These are phyloP conservation scores for Saccharomycopsis amapae DNA, from an alignment of 805 yeast genomes.

Conservation along the genomic window DNA sequence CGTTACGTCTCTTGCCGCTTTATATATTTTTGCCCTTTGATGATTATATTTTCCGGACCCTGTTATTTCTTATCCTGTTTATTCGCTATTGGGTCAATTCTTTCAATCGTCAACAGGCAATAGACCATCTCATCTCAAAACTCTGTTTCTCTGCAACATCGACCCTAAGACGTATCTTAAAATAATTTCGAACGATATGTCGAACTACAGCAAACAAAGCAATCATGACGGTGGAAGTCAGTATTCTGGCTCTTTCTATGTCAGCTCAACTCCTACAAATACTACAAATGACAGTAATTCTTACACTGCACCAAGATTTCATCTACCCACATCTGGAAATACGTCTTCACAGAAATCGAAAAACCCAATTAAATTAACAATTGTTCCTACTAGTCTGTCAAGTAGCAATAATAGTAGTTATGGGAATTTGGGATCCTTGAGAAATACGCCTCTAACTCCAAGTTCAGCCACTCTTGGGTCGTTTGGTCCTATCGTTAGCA, in stretches of 20 bases:
- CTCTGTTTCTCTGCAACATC: too few relatives aligned
- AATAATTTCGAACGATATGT: too few relatives aligned
- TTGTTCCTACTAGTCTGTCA: constrained; percentile 6
- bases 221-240: too few relatives aligned
- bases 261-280: not conserved
- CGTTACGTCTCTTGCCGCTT: too few relatives aligned
- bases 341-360: constrained; percentile 4
- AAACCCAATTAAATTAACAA: constrained; percentile 15
- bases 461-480: constrained; percentile 10
- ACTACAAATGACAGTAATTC: not conserved
- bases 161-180: too few relatives aligned
- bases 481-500: not conserved
- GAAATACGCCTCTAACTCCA: constrained; percentile 20
- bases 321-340: not conserved
- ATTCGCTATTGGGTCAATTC: too few relatives aligned
- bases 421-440: constrained; percentile 10
- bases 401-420: constrained; percentile 11
- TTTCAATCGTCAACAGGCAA: too few relatives aligned
- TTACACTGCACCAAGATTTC: not conserved
- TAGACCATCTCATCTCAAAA: too few relatives aligned
- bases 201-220: too few relatives aligned
- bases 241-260: not conserved
- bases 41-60: too few relatives aligned
- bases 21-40: too few relatives aligned
- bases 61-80: too few relatives aligned